Base-by-base conservation (phyloP, 805 yeast species). In the Lipomyces japonicus region DNA sequence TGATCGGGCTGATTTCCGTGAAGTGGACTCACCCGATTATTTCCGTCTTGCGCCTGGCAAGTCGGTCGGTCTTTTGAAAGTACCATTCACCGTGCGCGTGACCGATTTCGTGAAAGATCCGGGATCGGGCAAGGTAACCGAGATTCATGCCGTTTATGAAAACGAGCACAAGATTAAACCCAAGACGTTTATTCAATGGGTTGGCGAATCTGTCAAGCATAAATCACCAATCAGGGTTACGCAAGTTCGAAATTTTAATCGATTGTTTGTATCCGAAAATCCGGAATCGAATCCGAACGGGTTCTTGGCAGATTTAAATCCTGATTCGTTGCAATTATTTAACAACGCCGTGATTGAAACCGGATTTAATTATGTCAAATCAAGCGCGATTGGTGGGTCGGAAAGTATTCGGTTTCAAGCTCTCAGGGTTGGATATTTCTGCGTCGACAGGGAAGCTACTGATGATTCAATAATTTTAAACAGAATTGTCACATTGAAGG, bases 341-440 rank as follows among this genome's bases (percentile, higher is more conserved):
- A 71, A 69, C 53, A 73, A 73, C 55, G 87, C 96, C 3, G 68
- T 90, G 40, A 75, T 93, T 53, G 98, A 93, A 69, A 77, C 81
- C 25, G 85, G 86, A 14, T 84, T 90, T 69, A 66, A 69, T 39
- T 85, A 85, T 46, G 79, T 93, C 61, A 67, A 68, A 53, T 80
- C 78, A 59, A 74, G 44, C 75, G 77, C 60, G 69, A 70, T 35
- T 75, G 75, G 30, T 71, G 76, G 80, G 2, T 79, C 81, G 40
- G 95, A 90, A 68, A 78, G 90, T n/a, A 88, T 86, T 28, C 80
- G 98, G 70, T 93, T 93, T 88, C 98, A 93, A 74, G 98, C 96
- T 26, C 78, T 93, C 69, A 81, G 98, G 72, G 91, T 87, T 40
- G 98, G 98, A 26, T 93, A 93, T 70, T 93, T 89, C 79, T 82